phyloP scores from a whole-genome alignment of 169 alveolate genomes.

The Miamiensis avidus region DNA sequence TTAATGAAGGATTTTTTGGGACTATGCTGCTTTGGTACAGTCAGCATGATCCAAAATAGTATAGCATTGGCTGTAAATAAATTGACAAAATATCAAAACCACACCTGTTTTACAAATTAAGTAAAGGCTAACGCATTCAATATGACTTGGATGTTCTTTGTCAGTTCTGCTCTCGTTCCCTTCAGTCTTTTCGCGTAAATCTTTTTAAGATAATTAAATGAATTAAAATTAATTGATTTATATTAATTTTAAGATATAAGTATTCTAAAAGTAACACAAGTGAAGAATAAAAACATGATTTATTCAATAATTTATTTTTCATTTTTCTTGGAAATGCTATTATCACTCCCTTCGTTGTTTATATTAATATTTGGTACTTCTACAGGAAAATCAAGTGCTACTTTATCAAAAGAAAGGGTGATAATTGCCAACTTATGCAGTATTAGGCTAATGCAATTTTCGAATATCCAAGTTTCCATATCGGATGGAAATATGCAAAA shows the following conservation, averaged over 20 bases:
- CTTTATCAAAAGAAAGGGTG: not conserved
- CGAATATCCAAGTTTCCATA: not conserved
- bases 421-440: not conserved
- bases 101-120: not conserved
- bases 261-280: not conserved
- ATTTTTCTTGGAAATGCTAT: not conserved
- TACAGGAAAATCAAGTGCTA: not conserved
- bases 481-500: not conserved
- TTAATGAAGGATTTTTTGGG: not conserved
- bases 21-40: not conserved
- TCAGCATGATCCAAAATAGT: not conserved
- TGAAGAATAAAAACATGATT: not conserved
- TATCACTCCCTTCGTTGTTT: not conserved
- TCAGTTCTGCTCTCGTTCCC: not conserved
- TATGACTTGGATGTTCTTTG: not conserved
- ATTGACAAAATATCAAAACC: not conserved
- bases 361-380: not conserved
- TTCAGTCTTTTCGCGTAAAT: not conserved
- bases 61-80: not conserved
- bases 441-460: not conserved
- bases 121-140: not conserved
- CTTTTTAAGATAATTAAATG: no score
- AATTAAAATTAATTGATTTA: no score
- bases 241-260: not conserved
- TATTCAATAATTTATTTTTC: not conserved